Percentiles rank a stretch among this genome's conserved stretches.
These are phyloP conservation scores for Quercus mongolica DNA, from an alignment of 306 rosid genomes.

Conservation along the genomic window DNA sequence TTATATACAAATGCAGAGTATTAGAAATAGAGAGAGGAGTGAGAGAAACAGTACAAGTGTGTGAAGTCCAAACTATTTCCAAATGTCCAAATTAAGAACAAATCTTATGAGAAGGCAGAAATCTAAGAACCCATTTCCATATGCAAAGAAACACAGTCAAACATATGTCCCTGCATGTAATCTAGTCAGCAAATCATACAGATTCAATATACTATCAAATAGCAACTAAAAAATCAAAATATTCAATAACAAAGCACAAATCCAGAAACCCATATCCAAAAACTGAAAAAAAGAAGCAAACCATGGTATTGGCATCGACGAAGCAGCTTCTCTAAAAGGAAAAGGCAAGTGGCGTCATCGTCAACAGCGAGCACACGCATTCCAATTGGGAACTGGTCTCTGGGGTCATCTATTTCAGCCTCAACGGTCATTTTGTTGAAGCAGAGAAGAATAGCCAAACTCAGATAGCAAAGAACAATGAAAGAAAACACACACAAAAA, in stretches of 20 bases:
- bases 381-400: slow-evolving; percentile 75
- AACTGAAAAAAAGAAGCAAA: slow-evolving; percentile 18
- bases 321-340: slow-evolving; percentile 70
- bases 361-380: slow-evolving; percentile 99
- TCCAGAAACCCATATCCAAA: slow-evolving; percentile 19
- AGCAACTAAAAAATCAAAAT: background rate
- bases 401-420: slow-evolving; percentile 41
- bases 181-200: background rate
- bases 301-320: slow-evolving; percentile 93
- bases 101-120: background rate
- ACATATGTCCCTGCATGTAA: background rate
- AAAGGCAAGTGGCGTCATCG: slow-evolving; percentile 83
- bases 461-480: background rate
- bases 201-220: background rate
- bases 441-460: background rate
- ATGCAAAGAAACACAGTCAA: background rate
- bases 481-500: background rate
- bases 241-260: background rate
- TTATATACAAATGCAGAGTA: background rate
- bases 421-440: slow-evolving; percentile 45
- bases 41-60: background rate
- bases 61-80: background rate
- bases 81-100: background rate
- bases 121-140: slow-evolving; percentile 1
- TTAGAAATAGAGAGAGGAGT: background rate